Evolutionary conservation across 2,329 filamentous ascomycete genomes (phyloP), one percentile per base, ranked within the genome.

Genomic region (Rugonectria rugulosa): DNA sequence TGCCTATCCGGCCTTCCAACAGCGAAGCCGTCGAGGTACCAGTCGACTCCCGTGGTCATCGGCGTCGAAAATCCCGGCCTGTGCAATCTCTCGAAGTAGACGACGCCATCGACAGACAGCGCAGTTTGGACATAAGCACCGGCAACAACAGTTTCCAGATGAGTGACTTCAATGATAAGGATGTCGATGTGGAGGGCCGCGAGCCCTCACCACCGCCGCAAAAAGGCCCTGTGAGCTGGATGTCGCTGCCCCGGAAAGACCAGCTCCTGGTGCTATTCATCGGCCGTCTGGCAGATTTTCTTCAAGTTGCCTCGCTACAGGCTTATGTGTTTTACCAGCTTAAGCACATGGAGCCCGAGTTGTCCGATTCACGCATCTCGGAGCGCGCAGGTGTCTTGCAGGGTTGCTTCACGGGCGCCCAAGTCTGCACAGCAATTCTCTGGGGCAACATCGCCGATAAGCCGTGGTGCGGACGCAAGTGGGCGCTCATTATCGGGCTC

Each of bases 291-390:
- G 88, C 88, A 8, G 89, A 92, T 69, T 90, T 90, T 40, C 74
- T 93, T 31, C 88, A 89, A 5, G 84, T 91, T 56, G 89, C 88
- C 6, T 87, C 83, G 2, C 71, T 89, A 27, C 83, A 88, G 66
- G 82, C 86, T 36, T 92, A 91, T 70, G 83, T 92, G 69, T 92
- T 89, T 74, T 91, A 90, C 72, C 88, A 91, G 72, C 82, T 92
- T 12, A 86, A 85, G 63, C 87, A 84, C 4, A 89, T 92, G 68
- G 72, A 77, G 56, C 81, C 81, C 2, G 82, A 80, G 0, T 70
- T 82, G 12, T 77, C 80, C 14, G 79, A 83, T 51, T 70, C 78
- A 20, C 72, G 76, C 41, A 88, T 91, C 53, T 85, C 89, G 0
- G 80, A 80, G 5, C 88, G 91, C 68, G 88, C 87, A 0, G 89